Evolutionary conservation across 2,329 filamentous ascomycete genomes (phyloP), one percentile per base, ranked within the genome.

Genomic region (Ascochyta fabae): DNA sequence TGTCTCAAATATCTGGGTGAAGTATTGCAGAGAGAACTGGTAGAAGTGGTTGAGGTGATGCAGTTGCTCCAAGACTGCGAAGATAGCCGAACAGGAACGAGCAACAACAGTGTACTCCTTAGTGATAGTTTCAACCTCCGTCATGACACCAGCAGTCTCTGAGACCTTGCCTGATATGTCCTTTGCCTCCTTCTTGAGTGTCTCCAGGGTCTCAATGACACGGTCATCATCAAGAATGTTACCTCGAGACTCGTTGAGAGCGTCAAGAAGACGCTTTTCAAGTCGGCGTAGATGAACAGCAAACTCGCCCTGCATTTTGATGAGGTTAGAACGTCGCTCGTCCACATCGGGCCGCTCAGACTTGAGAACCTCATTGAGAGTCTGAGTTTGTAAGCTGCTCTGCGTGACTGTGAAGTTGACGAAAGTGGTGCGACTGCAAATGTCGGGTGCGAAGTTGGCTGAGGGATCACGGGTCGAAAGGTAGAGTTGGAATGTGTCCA

Each of bases 391-490:
- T 71, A 99, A 83, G 82, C 94, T 98, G 84, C 95, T 97, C 79
- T 98, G 94, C 4, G 95, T 99, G 60, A 99, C 94, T 1, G 96
- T 98, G 68, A 99, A 99, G 79, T 99, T 99, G 84, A 99, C 95
- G 78, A 99, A 96, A 0, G 96, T 99, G 6, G 95, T 98, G 70
- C 96, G 87, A 82, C 92, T 96, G 86, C 96, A 99, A 61, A 99
- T 92, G 72, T 99, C 95, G 0, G 95, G 96, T 7, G 95, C 88
- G 75, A 99, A 99, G 7, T 89, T 91, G 24, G 95, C 94, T 38
- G 96, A 99, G 1, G 96, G 96, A 79, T 99, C 95, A 69, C 94
- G 85, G 1, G 96, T 99, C 0, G 94, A 97, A 35, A 99, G 81
- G 75, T 96, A 99, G 29, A 99, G 84, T 79, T 89, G 95, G 84